Evolutionary conservation across 441 rosid genomes (phyloP), one percentile per base, ranked within the genome.

Genomic region (Croton setiger): DNA sequence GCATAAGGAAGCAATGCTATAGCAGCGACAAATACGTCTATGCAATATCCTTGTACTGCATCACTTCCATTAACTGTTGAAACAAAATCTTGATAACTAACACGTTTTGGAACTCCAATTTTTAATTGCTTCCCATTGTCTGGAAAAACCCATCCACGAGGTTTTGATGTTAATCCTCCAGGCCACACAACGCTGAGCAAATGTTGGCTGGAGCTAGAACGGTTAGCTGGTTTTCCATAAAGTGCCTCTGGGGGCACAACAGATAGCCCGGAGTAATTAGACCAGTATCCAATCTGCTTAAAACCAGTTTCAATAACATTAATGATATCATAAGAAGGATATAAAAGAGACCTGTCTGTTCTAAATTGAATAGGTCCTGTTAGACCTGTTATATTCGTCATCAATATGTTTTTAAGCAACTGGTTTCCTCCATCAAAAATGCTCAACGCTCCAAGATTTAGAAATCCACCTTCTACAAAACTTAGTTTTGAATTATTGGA

Each of bases 111-210:
- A 56, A 92, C 80, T 72, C 93, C 99, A 20, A 95, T 87, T 79
- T 80, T 87, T 74, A 95, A 75, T 72, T 70, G 76, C 81, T 77
- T 87, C 58, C 95, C 99, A 48, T 92, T 93, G 79, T 87, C 77
- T 14, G 89, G 98, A 64, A 95, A 91, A 33, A 92, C 90, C 99
- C 99, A 95, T 56, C 99, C 99, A 51, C 98, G 96, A 72, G 99
- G 99, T 48, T 12, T 77, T 36, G 64, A 70, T 13, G 72, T 77
- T 58, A 70, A 68, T 72, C 92, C 91, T 54, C 99, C 96, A 47
- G 99, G 98, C 98, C 99, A 95, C 48, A 85, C 75, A 67, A 87
- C 96, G 69, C 68, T 61, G 33, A 44, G 41, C 48, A 95, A 73
- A 61, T 81, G 87, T 63, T 95, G 97, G 80, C 80, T 90, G 51